Conservation (phyloP, 2,329 filamentous ascomycete species). For the Apiospora kogelbergensis region DNA sequence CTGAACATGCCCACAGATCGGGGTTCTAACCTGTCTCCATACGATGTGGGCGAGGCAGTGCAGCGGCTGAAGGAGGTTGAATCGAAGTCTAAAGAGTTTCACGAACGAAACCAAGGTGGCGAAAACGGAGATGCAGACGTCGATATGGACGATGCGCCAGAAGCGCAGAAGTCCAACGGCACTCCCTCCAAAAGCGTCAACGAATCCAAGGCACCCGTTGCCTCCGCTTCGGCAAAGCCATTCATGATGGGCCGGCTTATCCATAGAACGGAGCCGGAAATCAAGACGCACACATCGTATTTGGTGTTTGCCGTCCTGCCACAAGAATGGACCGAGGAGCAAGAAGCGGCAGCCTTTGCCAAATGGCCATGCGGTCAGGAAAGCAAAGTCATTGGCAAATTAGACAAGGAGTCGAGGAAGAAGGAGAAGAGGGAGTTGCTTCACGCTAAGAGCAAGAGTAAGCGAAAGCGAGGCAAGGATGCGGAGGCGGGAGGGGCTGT, state of each 20-base stretch:
- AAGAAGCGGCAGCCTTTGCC: constrained; percentile 68
- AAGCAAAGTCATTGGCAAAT: constrained; percentile 50
- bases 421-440: constrained; percentile 56
- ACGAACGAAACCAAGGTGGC: constrained; percentile 36
- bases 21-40: constrained; percentile 68
- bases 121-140: constrained; percentile 33
- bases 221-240: constrained; percentile 42
- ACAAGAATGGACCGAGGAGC: constrained; percentile 79
- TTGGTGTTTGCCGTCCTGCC: constrained; percentile 89
- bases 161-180: constrained; percentile 30
- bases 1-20: constrained; percentile 64
- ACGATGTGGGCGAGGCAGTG: constrained; percentile 78
- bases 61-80: constrained; percentile 72
- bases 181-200: constrained; percentile 28
- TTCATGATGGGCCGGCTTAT: constrained; percentile 78
- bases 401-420: constrained; percentile 55
- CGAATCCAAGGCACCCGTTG: constrained; percentile 22
- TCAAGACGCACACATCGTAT: constrained; percentile 98
- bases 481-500: not conserved
- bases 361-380: constrained; percentile 63
- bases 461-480: constrained; percentile 25
- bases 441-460: constrained; percentile 46
- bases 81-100: constrained; percentile 64
- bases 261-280: constrained; percentile 79
- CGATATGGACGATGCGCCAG: constrained; percentile 40